Conservation (phyloP, 805 yeast species). For the Sugiyamaella valdiviana region DNA sequence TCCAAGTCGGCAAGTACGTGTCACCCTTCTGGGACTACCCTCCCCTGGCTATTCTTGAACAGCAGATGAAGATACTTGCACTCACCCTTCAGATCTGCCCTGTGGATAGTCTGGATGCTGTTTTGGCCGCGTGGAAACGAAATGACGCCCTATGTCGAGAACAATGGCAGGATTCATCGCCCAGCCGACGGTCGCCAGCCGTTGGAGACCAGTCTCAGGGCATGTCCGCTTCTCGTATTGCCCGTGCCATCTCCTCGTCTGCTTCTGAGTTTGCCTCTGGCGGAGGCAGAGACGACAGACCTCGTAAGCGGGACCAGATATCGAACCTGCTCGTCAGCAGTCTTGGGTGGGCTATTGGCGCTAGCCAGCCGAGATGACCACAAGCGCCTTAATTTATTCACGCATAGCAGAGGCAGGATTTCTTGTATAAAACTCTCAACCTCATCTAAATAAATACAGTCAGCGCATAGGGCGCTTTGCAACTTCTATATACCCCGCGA, state of each 20-base stretch:
- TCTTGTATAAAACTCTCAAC: neutral
- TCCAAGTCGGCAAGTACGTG: slow-evolving; percentile 61
- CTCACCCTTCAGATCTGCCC: slow-evolving; percentile 48
- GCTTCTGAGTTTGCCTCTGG: slow-evolving; percentile 14
- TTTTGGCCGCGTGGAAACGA: slow-evolving; percentile 55
- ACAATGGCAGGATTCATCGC: neutral
- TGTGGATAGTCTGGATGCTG: slow-evolving; percentile 46
- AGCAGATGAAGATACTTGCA: slow-evolving; percentile 52
- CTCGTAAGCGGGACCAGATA: slow-evolving; percentile 37
- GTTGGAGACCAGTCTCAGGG: neutral
- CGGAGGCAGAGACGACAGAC: slow-evolving; percentile 28
- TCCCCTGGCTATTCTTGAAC: slow-evolving; percentile 36
- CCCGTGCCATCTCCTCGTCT: slow-evolving; percentile 20
- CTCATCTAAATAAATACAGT: no score
- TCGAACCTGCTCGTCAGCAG: slow-evolving; percentile 49
- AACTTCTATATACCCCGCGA: no score
- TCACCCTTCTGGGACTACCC: slow-evolving; percentile 42
- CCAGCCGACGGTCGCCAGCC: neutral
- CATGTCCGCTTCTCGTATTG: slow-evolving; percentile 17
- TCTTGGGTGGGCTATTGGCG: slow-evolving; percentile 61
- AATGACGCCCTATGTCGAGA: slow-evolving; percentile 17
- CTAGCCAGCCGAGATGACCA: slow-evolving; percentile 23
- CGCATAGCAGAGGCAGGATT: neutral
- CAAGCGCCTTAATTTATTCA: neutral
- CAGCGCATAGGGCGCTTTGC: neutral